Conservation (phyloP, 371 early-diverging fungal genomes). For the Syncephalastrum contaminatum region DNA sequence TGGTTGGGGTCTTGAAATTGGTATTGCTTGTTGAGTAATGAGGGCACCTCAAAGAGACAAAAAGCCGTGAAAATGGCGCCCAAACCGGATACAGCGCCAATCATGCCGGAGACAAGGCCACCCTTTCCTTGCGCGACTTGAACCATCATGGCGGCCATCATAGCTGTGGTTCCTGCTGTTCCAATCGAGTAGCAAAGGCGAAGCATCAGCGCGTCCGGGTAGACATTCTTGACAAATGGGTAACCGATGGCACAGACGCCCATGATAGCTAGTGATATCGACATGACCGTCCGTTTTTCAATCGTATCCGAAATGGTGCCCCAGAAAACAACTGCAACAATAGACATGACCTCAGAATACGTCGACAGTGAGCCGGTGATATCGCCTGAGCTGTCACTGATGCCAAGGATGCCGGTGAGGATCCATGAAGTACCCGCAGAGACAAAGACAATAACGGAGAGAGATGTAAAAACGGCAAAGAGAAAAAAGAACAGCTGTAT, state of each 20-base stretch:
- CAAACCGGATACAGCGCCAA: constrained; percentile 53
- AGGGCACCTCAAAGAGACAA: constrained; percentile 43
- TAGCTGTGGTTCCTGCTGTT: constrained; percentile 64
- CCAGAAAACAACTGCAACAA: constrained; percentile 40
- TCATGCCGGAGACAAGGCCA: constrained; percentile 50
- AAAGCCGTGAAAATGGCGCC: constrained; percentile 53
- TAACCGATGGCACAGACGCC: constrained; percentile 45
- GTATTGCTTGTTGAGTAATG: constrained; percentile 20
- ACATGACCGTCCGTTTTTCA: constrained; percentile 18
- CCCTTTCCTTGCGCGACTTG: constrained; percentile 52
- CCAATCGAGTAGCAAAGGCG: constrained; percentile 65
- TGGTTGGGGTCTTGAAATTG: constrained; percentile 21
- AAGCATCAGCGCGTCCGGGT: constrained; percentile 53
- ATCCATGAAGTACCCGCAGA: constrained; percentile 32
- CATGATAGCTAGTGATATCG: constrained; percentile 42
- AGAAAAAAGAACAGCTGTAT: constrained; percentile 1
- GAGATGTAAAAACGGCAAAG: constrained; percentile 1
- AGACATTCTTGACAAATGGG: constrained; percentile 49
- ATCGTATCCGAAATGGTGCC: constrained; percentile 19
- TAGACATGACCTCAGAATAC: constrained; percentile 60
- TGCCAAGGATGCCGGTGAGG: constrained; percentile 16
- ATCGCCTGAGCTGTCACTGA: constrained; percentile 23
- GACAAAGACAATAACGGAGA: constrained; percentile 11
- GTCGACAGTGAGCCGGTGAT: constrained; percentile 49
- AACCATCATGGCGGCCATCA: constrained; percentile 65